Evolutionary conservation across 352 stramenopile genomes (phyloP).

Genomic region (Phytophthora nicotianae): DNA sequence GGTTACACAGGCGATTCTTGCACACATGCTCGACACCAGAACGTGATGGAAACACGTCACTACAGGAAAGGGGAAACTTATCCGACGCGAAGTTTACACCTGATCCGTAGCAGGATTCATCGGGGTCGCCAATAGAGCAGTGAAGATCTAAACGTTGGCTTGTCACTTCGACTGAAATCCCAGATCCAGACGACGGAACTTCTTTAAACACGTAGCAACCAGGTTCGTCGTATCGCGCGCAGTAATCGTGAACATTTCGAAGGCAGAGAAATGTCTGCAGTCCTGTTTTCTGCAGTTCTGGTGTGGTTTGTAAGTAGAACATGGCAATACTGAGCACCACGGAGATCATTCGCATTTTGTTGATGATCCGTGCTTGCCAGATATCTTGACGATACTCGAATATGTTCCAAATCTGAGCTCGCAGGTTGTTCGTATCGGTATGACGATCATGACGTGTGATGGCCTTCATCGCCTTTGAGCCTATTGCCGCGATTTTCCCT

Average conservation of each 20-base stretch:
- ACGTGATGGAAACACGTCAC: slow-evolving; percentile 24
- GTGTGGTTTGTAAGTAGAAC: slow-evolving; percentile 62
- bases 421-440: slow-evolving; percentile 30
- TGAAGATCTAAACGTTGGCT: slow-evolving; percentile 31
- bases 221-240: slow-evolving; percentile 29
- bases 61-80: slow-evolving; percentile 27
- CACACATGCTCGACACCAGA: slow-evolving; percentile 33
- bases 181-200: slow-evolving; percentile 6
- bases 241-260: slow-evolving; percentile 49
- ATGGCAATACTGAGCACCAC: slow-evolving; percentile 52
- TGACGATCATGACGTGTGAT: slow-evolving; percentile 36
- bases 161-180: slow-evolving; percentile 21
- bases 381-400: slow-evolving; percentile 52
- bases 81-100: slow-evolving; percentile 44
- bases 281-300: slow-evolving; percentile 55
- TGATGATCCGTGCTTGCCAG: slow-evolving; percentile 24
- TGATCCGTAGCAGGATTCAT: slow-evolving; percentile 33
- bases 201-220: slow-evolving; percentile 45
- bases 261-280: slow-evolving; percentile 44
- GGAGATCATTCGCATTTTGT: slow-evolving; percentile 36
- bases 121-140: slow-evolving; percentile 23
- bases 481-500: slow-evolving; percentile 26
- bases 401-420: slow-evolving; percentile 45
- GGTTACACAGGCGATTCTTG: slow-evolving; percentile 55
- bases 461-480: slow-evolving; percentile 16